phyloP scores from a whole-genome alignment of 2,329 filamentous ascomycete genomes.

The Waltergamsia citrina region DNA sequence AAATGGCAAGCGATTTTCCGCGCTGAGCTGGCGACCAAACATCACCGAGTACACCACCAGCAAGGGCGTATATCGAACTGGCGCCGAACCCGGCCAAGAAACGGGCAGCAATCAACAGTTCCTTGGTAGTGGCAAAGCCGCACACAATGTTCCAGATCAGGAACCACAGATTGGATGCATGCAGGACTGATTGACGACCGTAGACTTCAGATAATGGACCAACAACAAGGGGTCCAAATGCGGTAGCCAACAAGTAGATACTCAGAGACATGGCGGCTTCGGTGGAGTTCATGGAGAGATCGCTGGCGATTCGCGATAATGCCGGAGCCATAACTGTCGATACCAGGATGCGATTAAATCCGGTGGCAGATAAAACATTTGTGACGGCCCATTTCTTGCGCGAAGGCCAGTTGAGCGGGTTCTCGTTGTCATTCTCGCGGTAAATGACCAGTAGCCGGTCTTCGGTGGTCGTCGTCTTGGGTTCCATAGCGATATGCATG shows the following conservation, averaged over 20 bases:
- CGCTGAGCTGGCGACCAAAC: constrained; percentile 34
- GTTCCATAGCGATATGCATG: neutral
- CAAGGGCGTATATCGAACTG: constrained; percentile 32
- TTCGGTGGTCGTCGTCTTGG: neutral
- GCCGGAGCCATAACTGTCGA: constrained; percentile 43
- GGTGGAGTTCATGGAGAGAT: constrained; percentile 38
- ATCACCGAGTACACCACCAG: constrained; percentile 35
- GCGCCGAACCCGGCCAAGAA: constrained; percentile 39
- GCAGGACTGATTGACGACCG: constrained; percentile 30
- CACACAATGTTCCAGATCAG: constrained; percentile 37
- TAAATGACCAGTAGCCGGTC: constrained; percentile 13
- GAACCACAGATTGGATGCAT: constrained; percentile 37
- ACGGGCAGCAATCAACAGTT: constrained; percentile 30
- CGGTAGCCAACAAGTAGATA: constrained; percentile 31
- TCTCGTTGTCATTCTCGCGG: constrained; percentile 18
- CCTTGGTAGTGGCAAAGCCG: constrained; percentile 27
- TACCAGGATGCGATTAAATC: constrained; percentile 41
- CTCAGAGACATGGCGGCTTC: constrained; percentile 38
- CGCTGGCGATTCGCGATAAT: constrained; percentile 34
- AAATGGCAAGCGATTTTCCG: constrained; percentile 27
- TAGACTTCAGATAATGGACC: constrained; percentile 38
- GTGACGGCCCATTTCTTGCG: constrained; percentile 38
- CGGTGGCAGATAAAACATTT: constrained; percentile 35
- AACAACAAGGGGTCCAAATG: constrained; percentile 31
- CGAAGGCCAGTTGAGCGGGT: constrained; percentile 27